These are phyloP conservation scores for Saccharomycopsis oosterbeekiorum DNA, from an alignment of 805 yeast genomes.

Conservation along the genomic window DNA sequence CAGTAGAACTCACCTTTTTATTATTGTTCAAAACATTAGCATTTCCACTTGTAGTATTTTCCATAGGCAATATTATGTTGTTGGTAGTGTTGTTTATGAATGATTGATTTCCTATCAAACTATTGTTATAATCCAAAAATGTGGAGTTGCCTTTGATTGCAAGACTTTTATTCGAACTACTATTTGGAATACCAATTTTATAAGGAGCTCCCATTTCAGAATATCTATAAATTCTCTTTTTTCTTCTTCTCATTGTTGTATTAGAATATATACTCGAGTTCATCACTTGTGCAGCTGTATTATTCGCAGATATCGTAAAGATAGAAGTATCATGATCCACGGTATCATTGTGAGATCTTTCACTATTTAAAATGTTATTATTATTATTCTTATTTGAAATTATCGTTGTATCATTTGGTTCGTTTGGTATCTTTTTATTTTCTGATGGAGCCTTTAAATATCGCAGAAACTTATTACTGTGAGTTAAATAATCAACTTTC, in stretches of 20 bases:
- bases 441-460: constrained; percentile 1
- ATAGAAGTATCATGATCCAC: not conserved
- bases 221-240: constrained; percentile 5
- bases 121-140: not conserved
- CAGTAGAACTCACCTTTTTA: constrained; percentile 10
- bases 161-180: not conserved
- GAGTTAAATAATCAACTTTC: not conserved
- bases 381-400: not conserved
- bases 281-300: not conserved
- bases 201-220: constrained; percentile 11
- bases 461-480: not conserved
- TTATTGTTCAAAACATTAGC: not conserved
- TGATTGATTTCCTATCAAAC: not conserved
- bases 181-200: constrained; percentile 5
- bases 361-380: not conserved
- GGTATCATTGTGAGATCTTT: not conserved
- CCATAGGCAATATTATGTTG: not conserved
- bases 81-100: not conserved
- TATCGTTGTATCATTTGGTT: not conserved
- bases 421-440: not conserved
- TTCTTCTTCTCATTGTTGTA: constrained; percentile 1
- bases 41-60: not conserved
- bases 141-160: not conserved
- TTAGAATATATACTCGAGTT: not conserved
- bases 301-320: not conserved